Evolutionary conservation across 2,329 filamentous ascomycete genomes (phyloP).

Genomic region (Macrophomina tecta): DNA sequence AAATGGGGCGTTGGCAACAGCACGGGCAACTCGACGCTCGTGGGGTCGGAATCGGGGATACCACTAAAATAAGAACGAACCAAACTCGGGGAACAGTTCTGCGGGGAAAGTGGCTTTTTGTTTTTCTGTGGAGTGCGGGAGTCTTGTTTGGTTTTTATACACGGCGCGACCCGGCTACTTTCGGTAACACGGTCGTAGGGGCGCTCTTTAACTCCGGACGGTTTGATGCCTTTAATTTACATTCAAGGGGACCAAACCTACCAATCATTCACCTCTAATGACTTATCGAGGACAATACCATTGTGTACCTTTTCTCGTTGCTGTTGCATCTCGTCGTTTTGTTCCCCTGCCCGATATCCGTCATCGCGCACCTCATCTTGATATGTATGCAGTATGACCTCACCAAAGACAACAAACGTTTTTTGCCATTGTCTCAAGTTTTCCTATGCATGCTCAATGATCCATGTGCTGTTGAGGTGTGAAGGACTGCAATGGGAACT

Average conservation of each 20-base stretch:
- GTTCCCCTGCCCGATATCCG: too few species aligned
- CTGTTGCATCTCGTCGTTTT: too few species aligned
- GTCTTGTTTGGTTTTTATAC: neutral
- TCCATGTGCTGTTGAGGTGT: too few species aligned
- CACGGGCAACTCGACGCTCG: constrained; percentile 12
- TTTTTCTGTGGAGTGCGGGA: neutral
- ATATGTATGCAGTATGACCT: too few species aligned
- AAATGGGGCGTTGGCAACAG: constrained; percentile 11
- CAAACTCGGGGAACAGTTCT: neutral
- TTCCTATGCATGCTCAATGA: too few species aligned
- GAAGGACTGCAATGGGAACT: too few species aligned
- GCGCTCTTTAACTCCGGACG: constrained; percentile 4
- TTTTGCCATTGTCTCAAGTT: too few species aligned
- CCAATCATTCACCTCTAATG: neutral
- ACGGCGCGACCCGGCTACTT: neutral
- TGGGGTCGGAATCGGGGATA: neutral
- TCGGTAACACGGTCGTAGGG: neutral
- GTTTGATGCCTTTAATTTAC: neutral
- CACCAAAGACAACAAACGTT: too few species aligned
- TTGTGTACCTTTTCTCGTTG: neutral
- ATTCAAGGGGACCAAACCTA: neutral
- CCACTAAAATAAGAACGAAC: too few species aligned
- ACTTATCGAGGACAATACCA: constrained; percentile 4
- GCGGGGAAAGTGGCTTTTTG: neutral
- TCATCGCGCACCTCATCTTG: too few species aligned